A percentile compares a stretch with the other conserved stretches of the same genome.
Conservation (phyloP, 345 rosid genomes). For the Syzygium aqueum region DNA sequence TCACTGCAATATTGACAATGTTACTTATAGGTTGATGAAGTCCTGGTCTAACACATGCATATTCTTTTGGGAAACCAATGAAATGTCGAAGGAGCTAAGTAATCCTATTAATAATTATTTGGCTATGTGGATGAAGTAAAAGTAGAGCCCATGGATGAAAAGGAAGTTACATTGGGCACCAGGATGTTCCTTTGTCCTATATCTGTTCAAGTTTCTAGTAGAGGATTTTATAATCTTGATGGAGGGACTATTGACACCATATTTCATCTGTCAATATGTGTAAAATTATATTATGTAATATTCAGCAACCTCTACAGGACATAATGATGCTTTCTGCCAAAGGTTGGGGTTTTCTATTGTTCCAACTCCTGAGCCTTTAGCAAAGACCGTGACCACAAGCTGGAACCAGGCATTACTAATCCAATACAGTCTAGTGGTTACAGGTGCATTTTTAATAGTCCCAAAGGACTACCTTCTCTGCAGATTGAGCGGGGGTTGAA, state of each 20-base stretch:
- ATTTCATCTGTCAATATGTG: background rate
- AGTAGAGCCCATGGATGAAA: background rate
- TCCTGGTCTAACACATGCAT: background rate
- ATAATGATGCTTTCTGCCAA: background rate
- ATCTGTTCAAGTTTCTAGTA: background rate
- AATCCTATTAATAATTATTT: background rate
- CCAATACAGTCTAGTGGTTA: background rate
- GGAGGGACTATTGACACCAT: background rate
- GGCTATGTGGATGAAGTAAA: background rate
- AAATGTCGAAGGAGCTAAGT: background rate
- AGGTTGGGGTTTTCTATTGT: background rate
- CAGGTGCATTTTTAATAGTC: background rate
- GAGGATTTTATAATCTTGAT: background rate
- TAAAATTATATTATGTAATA: background rate
- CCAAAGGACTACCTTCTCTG: constrained; percentile 25
- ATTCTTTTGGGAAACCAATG: background rate
- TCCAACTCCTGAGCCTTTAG: background rate
- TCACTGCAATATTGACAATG: background rate
- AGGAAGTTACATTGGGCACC: background rate
- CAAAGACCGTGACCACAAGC: background rate
- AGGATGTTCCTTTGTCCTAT: background rate
- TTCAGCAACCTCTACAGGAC: background rate
- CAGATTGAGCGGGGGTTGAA: constrained; percentile 3
- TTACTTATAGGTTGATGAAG: background rate
- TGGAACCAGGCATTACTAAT: background rate